Base-by-base conservation (phyloP, 768 basidiomycete species). In the Pleurotus salmoneostramineus region DNA sequence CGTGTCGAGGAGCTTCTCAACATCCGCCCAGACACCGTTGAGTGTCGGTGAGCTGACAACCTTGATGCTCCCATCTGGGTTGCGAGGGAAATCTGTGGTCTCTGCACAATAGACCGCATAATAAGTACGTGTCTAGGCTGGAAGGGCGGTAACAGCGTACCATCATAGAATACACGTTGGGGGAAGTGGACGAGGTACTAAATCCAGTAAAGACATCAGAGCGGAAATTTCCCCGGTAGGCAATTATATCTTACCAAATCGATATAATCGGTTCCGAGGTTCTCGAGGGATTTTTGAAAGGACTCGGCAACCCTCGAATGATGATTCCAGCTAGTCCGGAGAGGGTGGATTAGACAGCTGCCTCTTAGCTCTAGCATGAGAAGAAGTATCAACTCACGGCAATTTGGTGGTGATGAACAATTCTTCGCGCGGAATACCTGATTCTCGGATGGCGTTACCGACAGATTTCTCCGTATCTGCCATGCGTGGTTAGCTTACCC, bases 121-220 rank as follows among this genome's bases (percentile, higher is more conserved):
- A 40, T 8, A 40, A n/a, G n/a, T 8, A 40, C n/a, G 37, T 40
- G 8, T 40, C n/a, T 8, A 40, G 37, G 37, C n/a, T 40, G 8
- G 10, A 40, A 40, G 17, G 33, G n/a, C 43, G n/a, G 35, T 14
- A 40, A 49, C 37, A 37, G 58, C 54, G 33, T 56, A 74, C 75
- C 65, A 27, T 71, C 69, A 56, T 69, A 69, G 34, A 62, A 63
- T 31, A 72, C 58, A 27, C 64, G 64, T 65, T 78, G 77, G 35
- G 81, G 81, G 73, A 74, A 83, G 58, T 83, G 82, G 48, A 83
- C 64, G 5, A 84, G 69, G 58, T 77, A 83, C 78, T 82, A 33
- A 15, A 40, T 10, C 10, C 40, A 15, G 44, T 40, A n/a, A 17
- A 45, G 10, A n/a, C 44, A 45, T 10, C 44, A 45, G 17, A 14